A percentile compares a stretch with the other conserved stretches of the same genome.
phyloP scores from a whole-genome alignment of 176 grass and related monocot species.

The Dendrocalamus sinicus region DNA sequence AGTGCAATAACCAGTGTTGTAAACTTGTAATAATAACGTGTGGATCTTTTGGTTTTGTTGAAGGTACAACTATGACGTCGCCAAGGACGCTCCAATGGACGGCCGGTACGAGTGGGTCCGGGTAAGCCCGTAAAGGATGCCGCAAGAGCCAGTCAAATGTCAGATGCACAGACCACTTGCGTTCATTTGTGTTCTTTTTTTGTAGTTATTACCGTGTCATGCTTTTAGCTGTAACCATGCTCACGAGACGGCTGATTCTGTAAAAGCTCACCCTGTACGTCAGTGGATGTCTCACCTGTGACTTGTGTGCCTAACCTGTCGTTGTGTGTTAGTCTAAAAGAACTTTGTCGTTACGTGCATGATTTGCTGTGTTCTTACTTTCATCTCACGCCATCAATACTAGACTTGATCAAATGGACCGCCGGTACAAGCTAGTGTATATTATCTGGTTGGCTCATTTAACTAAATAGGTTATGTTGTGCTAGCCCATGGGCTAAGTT shows the following conservation, averaged over 20 bases:
- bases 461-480: no score
- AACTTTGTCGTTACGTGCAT: neutral
- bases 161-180: conserved; percentile 28
- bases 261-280: conserved; percentile 39
- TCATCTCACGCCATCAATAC: neutral
- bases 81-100: conserved; percentile 56
- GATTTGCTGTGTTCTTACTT: neutral
- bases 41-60: conserved; percentile 42
- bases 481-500: no score
- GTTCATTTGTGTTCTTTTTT: conserved; percentile 18
- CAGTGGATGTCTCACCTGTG: conserved; percentile 16
- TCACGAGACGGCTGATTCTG: conserved; percentile 37
- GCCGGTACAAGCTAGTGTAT: no score
- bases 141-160: conserved; percentile 43
- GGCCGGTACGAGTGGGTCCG: conserved; percentile 63
- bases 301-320: conserved; percentile 22
- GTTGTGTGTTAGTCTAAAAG: neutral
- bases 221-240: conserved; percentile 41
- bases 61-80: conserved; percentile 72
- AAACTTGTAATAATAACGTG: neutral
- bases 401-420: no score
- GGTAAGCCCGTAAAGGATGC: conserved; percentile 28
- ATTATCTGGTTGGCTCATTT: no score
- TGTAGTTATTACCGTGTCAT: neutral
- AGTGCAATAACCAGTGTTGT: neutral